phyloP scores from a whole-genome alignment of 106 monocot species.

The Ottelia alismoides region DNA sequence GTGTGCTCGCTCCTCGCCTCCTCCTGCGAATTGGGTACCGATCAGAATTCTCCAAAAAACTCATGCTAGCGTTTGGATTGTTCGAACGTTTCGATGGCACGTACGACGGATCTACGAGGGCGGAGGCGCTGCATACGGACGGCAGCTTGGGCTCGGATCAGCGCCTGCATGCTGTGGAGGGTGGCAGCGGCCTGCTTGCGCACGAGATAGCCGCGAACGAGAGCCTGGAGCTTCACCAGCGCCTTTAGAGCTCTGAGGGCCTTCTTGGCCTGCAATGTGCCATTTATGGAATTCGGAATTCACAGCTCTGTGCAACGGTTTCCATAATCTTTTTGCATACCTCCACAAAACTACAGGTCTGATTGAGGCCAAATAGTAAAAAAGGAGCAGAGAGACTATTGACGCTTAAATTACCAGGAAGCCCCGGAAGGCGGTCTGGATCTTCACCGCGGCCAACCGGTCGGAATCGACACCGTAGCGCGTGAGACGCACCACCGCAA shows the following conservation, averaged over 20 bases:
- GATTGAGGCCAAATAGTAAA: no score
- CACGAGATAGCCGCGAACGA: conserved; percentile 78
- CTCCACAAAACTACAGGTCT: no score
- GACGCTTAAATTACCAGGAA: no score
- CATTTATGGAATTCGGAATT: no score
- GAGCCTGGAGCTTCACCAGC: conserved; percentile 68
- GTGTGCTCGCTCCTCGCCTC: conserved; percentile 32
- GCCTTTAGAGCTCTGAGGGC: conserved; percentile 73
- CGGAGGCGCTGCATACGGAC: conserved; percentile 16
- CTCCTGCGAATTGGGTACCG: conserved; percentile 40
- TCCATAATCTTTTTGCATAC: no score
- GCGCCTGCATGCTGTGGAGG: conserved; percentile 60
- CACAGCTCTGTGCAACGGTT: no score
- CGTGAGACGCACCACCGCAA: conserved; percentile 60
- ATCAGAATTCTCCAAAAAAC: not conserved
- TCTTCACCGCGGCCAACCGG: conserved; percentile 38
- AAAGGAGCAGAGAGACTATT: no score
- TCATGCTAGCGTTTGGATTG: conserved; percentile 33
- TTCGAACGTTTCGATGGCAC: conserved; percentile 18
- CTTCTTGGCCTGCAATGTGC: conserved; percentile 82
- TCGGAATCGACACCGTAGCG: conserved; percentile 43
- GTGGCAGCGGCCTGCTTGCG: conserved; percentile 63
- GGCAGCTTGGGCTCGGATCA: conserved; percentile 38
- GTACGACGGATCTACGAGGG: conserved; percentile 8
- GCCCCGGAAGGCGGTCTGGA: no score